Conservation (phyloP, 2,329 filamentous ascomycete genomes). For the Hirsutella thompsonii region DNA sequence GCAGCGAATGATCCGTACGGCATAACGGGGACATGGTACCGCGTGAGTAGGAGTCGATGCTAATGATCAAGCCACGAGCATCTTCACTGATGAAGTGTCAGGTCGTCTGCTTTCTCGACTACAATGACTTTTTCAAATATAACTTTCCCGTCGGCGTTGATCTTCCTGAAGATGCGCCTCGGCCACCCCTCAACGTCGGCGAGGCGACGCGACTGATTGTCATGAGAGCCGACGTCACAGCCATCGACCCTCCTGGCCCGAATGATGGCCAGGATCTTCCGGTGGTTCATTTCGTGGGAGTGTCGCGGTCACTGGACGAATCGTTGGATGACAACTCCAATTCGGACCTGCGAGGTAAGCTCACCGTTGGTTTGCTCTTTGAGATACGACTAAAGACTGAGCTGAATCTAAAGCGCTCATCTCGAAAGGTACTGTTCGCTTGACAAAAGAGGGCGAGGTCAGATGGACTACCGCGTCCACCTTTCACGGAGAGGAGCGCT, state of each 20-base stretch:
- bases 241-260: slow-evolving; percentile 43
- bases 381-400: background rate
- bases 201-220: slow-evolving; percentile 61
- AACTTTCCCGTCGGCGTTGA: slow-evolving; percentile 46
- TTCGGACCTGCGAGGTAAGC: slow-evolving; percentile 50
- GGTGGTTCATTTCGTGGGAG: slow-evolving; percentile 55
- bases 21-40: slow-evolving; percentile 57
- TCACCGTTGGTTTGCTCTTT: no score
- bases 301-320: slow-evolving; percentile 47
- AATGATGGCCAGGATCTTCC: slow-evolving; percentile 46
- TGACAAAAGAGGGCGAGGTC: slow-evolving; percentile 59
- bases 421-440: slow-evolving; percentile 42
- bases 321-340: slow-evolving; percentile 57
- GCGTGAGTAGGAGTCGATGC: slow-evolving; percentile 29
- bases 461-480: slow-evolving; percentile 61
- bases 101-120: slow-evolving; percentile 45
- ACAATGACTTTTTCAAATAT: slow-evolving; percentile 58
- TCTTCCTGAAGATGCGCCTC: slow-evolving; percentile 27
- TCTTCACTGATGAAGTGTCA: slow-evolving; percentile 5
- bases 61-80: background rate
- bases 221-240: slow-evolving; percentile 51
- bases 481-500: slow-evolving; percentile 51
- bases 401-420: slow-evolving; percentile 11
- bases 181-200: slow-evolving; percentile 41
- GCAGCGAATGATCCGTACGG: slow-evolving; percentile 55